Evolutionary conservation across 305 asterid genomes (phyloP).

Genomic region (Ilex paraguariensis): DNA sequence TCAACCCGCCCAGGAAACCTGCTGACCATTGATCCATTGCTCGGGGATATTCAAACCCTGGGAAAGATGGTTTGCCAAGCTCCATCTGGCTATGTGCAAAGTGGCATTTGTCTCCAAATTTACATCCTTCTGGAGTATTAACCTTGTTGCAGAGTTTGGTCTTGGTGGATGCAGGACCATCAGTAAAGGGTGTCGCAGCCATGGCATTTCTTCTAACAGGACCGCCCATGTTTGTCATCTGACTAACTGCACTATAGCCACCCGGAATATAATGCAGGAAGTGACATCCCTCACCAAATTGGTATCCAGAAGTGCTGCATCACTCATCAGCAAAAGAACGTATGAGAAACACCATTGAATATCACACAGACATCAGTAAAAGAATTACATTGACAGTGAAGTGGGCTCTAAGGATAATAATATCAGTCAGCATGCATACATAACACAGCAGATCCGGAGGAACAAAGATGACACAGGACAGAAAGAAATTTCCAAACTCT

Average conservation of each 20-base stretch:
- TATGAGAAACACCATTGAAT: no score
- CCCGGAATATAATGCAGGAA: conserved; percentile 47
- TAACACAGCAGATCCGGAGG: no score
- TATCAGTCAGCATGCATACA: no score
- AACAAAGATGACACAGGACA: no score
- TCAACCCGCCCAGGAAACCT: conserved; percentile 33
- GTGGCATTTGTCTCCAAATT: conserved; percentile 46
- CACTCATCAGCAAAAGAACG: not conserved
- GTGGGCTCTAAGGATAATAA: no score
- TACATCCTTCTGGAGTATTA: conserved; percentile 48
- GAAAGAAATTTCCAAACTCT: no score
- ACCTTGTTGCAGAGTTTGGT: conserved; percentile 48
- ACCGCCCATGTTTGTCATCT: conserved; percentile 37
- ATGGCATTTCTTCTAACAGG: conserved; percentile 12
- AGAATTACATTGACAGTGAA: no score
- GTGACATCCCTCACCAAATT: conserved; percentile 48
- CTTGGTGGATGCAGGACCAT: conserved; percentile 34
- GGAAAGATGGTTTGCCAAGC: conserved; percentile 27
- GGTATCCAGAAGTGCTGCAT: conserved; percentile 47
- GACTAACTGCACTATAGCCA: conserved; percentile 39
- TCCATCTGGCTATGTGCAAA: conserved; percentile 59
- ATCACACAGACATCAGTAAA: no score
- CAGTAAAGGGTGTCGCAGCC: conserved; percentile 21
- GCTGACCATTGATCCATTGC: conserved; percentile 15
- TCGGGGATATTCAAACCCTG: conserved; percentile 28